phyloP scores from a whole-genome alignment of 2,329 filamentous ascomycete genomes.

The Trematosphaeria pertusa region DNA sequence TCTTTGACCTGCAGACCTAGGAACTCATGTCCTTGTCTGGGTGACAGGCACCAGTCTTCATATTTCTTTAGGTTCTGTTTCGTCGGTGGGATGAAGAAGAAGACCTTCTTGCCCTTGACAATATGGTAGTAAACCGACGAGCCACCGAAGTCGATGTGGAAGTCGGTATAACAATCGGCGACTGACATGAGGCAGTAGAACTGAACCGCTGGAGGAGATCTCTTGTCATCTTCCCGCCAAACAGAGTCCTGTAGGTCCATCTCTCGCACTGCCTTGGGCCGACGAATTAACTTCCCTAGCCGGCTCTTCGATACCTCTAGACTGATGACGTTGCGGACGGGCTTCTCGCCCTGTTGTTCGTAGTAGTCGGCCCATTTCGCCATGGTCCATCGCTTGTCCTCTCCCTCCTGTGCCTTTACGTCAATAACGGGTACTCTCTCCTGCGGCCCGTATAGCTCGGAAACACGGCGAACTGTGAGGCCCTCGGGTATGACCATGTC shows the following conservation, averaged over 20 bases:
- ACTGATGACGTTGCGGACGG: conserved; percentile 73
- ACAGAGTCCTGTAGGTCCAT: conserved; percentile 64
- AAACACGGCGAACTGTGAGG: conserved; percentile 68
- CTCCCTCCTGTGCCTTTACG: conserved; percentile 72
- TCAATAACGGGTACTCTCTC: conserved; percentile 72
- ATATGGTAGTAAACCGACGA: conserved; percentile 76
- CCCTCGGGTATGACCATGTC: conserved; percentile 73
- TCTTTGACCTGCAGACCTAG: conserved; percentile 70
- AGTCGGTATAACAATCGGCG: conserved; percentile 74
- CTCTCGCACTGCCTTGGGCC: conserved; percentile 70
- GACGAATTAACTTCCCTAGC: conserved; percentile 66
- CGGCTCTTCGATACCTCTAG: conserved; percentile 71
- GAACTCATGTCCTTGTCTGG: conserved; percentile 70
- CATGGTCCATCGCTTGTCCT: conserved; percentile 70
- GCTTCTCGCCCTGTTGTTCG: conserved; percentile 67
- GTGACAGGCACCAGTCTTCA: conserved; percentile 73
- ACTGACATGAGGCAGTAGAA: conserved; percentile 76
- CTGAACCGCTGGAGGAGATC: conserved; percentile 68
- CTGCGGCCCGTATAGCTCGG: conserved; percentile 68
- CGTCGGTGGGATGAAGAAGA: conserved; percentile 74
- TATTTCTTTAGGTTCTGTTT: conserved; percentile 73
- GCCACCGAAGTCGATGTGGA: conserved; percentile 75
- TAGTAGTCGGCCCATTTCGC: conserved; percentile 72
- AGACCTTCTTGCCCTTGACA: conserved; percentile 71
- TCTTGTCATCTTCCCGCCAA: conserved; percentile 63